These are phyloP conservation scores for Cladosporium oxysporum DNA, from an alignment of 2,329 filamentous ascomycete species.

Conservation along the genomic window DNA sequence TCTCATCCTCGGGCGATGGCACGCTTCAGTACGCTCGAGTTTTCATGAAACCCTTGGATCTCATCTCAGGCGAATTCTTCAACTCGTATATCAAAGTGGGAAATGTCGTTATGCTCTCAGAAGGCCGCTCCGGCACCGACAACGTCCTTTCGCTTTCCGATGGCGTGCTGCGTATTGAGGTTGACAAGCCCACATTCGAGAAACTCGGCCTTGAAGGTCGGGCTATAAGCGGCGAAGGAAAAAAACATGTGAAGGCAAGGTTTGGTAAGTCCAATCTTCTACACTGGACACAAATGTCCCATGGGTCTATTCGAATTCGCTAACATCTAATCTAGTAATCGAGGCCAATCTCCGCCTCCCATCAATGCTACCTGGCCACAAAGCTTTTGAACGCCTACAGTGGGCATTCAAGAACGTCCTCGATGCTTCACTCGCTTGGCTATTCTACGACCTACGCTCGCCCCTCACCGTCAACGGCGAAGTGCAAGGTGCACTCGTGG, in stretches of 20 bases:
- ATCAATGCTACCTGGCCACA: conserved; percentile 81
- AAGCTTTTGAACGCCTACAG: conserved; percentile 74
- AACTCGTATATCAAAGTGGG: conserved; percentile 81
- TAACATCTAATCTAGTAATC: conserved; percentile 57
- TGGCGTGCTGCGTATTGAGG: conserved; percentile 73
- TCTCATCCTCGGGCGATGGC: conserved; percentile 25
- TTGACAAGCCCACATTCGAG: conserved; percentile 82
- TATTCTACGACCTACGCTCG: conserved; percentile 66
- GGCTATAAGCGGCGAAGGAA: conserved; percentile 58
- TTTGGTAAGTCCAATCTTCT: conserved; percentile 61
- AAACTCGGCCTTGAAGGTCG: conserved; percentile 76
- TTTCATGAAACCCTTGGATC: conserved; percentile 68
- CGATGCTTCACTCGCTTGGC: conserved; percentile 67
- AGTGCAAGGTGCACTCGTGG: conserved; percentile 25
- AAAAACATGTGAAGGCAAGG: conserved; percentile 67
- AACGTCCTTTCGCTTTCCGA: conserved; percentile 71
- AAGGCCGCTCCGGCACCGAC: conserved; percentile 69
- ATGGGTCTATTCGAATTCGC: background rate
- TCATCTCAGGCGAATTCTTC: conserved; percentile 77
- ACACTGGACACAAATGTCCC: no score
- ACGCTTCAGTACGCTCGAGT: conserved; percentile 64
- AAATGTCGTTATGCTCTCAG: conserved; percentile 79
- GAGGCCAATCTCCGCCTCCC: conserved; percentile 72
- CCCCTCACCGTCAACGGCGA: conserved; percentile 17
- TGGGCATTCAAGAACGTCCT: conserved; percentile 81